Conservation (phyloP, 208 protist genomes). For the Trypanosoma brucei region DNA sequence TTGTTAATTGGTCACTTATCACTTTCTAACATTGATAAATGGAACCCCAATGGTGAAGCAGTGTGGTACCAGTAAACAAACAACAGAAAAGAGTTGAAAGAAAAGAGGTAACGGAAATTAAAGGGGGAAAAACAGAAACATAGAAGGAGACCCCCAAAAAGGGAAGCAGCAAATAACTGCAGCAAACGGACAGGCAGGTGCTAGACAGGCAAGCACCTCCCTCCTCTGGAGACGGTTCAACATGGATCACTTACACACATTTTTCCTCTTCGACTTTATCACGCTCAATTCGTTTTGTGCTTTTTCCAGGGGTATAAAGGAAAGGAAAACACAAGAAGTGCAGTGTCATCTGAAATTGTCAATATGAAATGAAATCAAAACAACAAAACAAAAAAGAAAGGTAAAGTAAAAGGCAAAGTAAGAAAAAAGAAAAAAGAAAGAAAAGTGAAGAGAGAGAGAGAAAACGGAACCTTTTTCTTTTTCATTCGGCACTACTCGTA, state of each 20-base stretch:
- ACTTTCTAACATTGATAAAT: not conserved
- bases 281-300: not conserved
- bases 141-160: not conserved
- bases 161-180: not conserved
- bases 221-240: not conserved
- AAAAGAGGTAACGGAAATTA: not conserved
- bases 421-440: conserved; percentile 21
- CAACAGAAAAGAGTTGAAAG: not conserved
- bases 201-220: not conserved
- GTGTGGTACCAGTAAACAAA: not conserved
- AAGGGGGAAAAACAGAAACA: not conserved
- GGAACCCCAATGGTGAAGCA: not conserved
- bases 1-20: not conserved
- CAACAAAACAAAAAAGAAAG: not conserved
- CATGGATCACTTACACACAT: not conserved
- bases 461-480: conserved; percentile 3
- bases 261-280: not conserved
- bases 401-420: not conserved
- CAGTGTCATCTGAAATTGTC: not conserved
- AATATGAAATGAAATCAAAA: not conserved
- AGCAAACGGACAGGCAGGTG: not conserved
- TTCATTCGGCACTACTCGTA: not conserved
- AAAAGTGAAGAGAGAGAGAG: conserved; percentile 5
- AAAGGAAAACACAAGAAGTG: not conserved
- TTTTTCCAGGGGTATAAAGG: not conserved